Conservation (phyloP, 139 green algal genomes). For the Chlorella vulgaris region DNA sequence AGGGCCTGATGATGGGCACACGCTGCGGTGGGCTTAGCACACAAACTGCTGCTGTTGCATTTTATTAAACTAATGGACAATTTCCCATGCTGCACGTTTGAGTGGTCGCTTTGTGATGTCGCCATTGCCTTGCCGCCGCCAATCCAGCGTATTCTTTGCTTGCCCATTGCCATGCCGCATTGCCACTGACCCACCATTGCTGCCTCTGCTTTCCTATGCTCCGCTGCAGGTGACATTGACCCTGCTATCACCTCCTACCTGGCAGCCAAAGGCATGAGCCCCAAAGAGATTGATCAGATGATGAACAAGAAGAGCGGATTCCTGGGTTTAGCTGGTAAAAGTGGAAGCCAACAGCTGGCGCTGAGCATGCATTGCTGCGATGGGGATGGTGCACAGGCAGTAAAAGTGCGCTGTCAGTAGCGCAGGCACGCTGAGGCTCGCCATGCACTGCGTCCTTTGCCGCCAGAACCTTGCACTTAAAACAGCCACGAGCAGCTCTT, state of each 20-base stretch:
- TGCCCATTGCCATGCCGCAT: too few species aligned
- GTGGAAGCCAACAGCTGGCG: neutral
- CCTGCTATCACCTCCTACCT: conserved; percentile 30
- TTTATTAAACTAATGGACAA: too few species aligned
- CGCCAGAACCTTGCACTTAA: too few species aligned
- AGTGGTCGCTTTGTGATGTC: too few species aligned
- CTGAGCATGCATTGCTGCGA: neutral
- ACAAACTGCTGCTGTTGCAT: neutral
- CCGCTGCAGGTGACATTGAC: conserved; percentile 29
- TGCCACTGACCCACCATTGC: neutral
- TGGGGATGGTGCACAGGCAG: neutral
- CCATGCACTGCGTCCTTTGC: neutral
- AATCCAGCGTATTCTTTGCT: too few species aligned
- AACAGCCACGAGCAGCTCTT: too few species aligned
- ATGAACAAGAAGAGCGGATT: conserved; percentile 85
- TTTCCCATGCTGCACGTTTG: too few species aligned
- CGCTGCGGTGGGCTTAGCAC: conserved; percentile 29
- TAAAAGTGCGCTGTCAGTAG: neutral
- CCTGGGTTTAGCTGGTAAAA: conserved; percentile 35
- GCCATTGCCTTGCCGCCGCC: too few species aligned
- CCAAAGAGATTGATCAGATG: conserved; percentile 42
- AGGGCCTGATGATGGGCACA: conserved; percentile 50
- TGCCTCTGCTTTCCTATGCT: neutral
- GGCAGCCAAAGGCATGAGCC: neutral
- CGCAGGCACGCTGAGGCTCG: neutral